Evolutionary conservation across 495 filamentous ascomycete species (phyloP), one percentile per base, ranked within the genome.

Genomic region (Jackrogersella multiformis): DNA sequence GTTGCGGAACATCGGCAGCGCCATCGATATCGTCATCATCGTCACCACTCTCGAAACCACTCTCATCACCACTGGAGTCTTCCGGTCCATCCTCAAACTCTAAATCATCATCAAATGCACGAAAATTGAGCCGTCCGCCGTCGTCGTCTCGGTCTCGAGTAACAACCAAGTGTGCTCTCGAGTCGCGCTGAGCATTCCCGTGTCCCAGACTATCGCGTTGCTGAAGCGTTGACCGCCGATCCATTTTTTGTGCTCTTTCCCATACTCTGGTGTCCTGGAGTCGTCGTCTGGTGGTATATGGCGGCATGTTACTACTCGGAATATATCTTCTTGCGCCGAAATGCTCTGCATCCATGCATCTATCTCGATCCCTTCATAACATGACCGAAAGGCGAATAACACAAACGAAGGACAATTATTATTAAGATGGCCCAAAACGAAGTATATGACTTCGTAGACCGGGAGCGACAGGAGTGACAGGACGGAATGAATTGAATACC

Each of bases 311-410:
- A 39, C 34, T 42, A 12, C 52, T 69, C 16, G 32, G 5, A 36
- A 42, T 30, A 8, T 64, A 36, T 42, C 30, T 12, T 13, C 30
- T 58, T 59, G 65, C 46, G 61, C 62, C 52, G 60, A 62, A 66
- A 69, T 69, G 68, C 72, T 68, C 66, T 68, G 62, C 65, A 72
- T 71, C 53, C 66, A 67, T 56, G 38, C 69, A 63, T 58, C n/a
- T 53, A 35, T 21, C 35, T 58, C 38, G 54, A 51, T 46, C 52
- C 24, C 44, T 48, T 62, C 45, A 69, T 67, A 65, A 59, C 69
- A 74, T 72, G 63, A 54, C 72, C 71, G 36, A 28, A 38, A 45
- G 56, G 49, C 51, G 24, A 61, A 55, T 18, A 65, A 13, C 26
- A 45, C 35, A 39, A 64, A 58, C 28, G 53, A 61, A 56, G 9